Evolutionary conservation across 768 basidiomycete genomes (phyloP).

Genomic region (Hericium rajendrae): DNA sequence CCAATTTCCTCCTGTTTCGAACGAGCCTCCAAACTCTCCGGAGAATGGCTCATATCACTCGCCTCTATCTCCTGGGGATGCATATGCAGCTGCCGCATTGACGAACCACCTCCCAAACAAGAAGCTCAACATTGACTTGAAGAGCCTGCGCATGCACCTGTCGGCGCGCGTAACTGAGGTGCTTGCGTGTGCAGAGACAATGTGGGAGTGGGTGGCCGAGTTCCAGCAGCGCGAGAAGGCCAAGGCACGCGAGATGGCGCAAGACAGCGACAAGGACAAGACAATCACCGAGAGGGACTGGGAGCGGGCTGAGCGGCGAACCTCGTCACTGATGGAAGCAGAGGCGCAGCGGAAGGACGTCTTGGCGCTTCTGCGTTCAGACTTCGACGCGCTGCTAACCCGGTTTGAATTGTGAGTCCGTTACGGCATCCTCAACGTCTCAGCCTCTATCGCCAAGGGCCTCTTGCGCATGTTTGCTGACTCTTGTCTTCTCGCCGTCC

Average conservation of each 20-base stretch:
- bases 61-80: not conserved
- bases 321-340: not conserved
- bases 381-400: conserved; percentile 49
- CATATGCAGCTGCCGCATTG: not conserved
- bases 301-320: not conserved
- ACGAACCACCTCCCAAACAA: conserved; percentile 41
- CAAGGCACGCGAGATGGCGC: not conserved
- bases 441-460: not conserved
- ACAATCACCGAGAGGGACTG: not conserved
- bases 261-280: not conserved
- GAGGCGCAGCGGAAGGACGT: conserved; percentile 21
- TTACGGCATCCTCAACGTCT: not conserved
- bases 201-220: conserved; percentile 69
- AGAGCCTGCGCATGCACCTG: conserved; percentile 56
- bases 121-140: conserved; percentile 44
- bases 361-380: conserved; percentile 42
- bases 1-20: too few species aligned
- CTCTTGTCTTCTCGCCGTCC: not conserved
- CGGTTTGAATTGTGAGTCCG: conserved; percentile 52
- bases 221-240: conserved; percentile 29
- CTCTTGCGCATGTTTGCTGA: not conserved
- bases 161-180: conserved; percentile 50
- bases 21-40: too few species aligned
- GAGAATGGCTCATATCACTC: too few species aligned
- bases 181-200: conserved; percentile 61